Percentiles rank a stretch among this genome's conserved stretches.
Conservation (phyloP, 2,329 filamentous ascomycete genomes). For the Bipolaris zeicola region DNA sequence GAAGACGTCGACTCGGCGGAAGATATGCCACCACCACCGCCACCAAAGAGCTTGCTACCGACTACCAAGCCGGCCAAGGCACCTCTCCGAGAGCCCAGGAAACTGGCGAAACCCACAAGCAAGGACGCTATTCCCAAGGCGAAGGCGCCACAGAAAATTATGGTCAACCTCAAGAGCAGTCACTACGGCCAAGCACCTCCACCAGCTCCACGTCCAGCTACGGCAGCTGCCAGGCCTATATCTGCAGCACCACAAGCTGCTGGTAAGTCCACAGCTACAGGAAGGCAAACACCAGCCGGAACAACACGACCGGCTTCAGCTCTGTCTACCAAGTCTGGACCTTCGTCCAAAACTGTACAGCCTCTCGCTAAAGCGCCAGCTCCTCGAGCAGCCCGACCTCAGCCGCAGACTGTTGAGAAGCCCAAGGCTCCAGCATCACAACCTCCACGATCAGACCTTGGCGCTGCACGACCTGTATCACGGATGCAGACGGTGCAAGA, state of each 20-base stretch:
- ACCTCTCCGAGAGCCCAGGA: constrained; percentile 46
- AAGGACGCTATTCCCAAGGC: constrained; percentile 64
- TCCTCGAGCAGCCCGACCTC: constrained; percentile 39
- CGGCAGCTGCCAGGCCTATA: constrained; percentile 30
- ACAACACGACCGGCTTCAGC: constrained; percentile 39
- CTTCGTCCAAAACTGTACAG: constrained; percentile 28
- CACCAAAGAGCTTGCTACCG: constrained; percentile 57
- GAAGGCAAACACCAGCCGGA: constrained; percentile 54
- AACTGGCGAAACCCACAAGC: constrained; percentile 63
- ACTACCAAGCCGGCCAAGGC: constrained; percentile 52
- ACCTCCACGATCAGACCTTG: constrained; percentile 56
- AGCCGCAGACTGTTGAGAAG: constrained; percentile 69
- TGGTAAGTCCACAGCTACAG: constrained; percentile 52
- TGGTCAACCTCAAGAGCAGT: constrained; percentile 68
- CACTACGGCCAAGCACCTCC: constrained; percentile 48
- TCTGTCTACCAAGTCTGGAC: constrained; percentile 30
- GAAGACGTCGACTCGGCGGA: constrained; percentile 53
- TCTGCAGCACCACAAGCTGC: constrained; percentile 28
- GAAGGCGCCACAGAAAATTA: constrained; percentile 68
- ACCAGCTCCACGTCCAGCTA: constrained; percentile 62
- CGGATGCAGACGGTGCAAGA: constrained; percentile 69
- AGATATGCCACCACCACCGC: constrained; percentile 65
- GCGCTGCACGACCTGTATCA: constrained; percentile 60
- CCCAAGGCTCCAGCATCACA: constrained; percentile 50
- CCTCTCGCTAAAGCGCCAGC: constrained; percentile 33